Base-by-base conservation (phyloP, 768 basidiomycete species). In the Lactifluus piperatus region DNA sequence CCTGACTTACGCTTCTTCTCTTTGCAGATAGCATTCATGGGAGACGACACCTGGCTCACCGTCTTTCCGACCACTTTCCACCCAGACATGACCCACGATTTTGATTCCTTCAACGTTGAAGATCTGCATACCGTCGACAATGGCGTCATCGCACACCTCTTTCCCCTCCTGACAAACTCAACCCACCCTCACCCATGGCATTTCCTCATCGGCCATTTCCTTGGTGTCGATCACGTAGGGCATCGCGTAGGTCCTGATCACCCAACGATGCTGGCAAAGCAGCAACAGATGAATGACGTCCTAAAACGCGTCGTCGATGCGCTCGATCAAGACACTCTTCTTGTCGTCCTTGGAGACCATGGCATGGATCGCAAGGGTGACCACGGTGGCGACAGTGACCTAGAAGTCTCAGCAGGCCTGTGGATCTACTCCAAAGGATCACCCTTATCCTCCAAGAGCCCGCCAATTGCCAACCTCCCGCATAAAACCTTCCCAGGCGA, bases 71-170 rank as follows among this genome's bases (percentile, higher is more conserved):
- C 80, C 53, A 74, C 82, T 5, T 93, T 97, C 64, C 76, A 79
- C 29, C 70, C 75, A 14, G 84, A 89, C 66, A 83, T 88, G 77
- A 78, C 86, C 1, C 87, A 83, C 68, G 86, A 94, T 0, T 98
- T 84, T 69, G 94, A 97, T 71, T 97, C 94, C 0, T 98, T 99
- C 79, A 94, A 98, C 71, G 97, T 99, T 59, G 97, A 98, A 71
- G 97, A 98, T 69, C 78, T 99, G 3, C 94, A 99, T 67, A 87
- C 91, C 0, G 97, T 98, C 48, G 97, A 99, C 67, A 77, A 87
- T 52, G 95, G 95, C 8, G 94, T 98, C 56, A 86, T 89, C 37
- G 67, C 74, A 11, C 85, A 97, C 66, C 75, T 98, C 5, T 84
- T 94, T 64, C 91, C 92, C 0, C 78, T 94, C 22, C 77, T 98